Evolutionary conservation across 2,329 filamentous ascomycete genomes (phyloP).

Genomic region (Scytalidium sp.): DNA sequence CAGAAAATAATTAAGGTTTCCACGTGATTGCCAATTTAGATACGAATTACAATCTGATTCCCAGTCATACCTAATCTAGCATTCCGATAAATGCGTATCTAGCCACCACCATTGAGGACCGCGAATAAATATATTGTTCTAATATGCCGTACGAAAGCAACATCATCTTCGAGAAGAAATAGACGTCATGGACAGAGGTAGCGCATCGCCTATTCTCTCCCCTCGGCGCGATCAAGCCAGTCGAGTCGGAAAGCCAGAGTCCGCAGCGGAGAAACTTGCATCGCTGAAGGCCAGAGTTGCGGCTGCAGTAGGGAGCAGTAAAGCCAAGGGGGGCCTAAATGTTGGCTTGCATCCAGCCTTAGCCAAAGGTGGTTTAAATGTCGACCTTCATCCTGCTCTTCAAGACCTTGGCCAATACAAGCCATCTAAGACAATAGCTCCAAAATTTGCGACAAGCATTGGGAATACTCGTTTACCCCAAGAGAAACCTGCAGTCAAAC

Average conservation of each 20-base stretch:
- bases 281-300: conserved; percentile 78
- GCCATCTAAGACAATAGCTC: conserved; percentile 32
- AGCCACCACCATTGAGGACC: not conserved
- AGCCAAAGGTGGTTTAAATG: conserved; percentile 39
- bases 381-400: conserved; percentile 61
- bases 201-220: conserved; percentile 48
- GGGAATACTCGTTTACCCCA: conserved; percentile 34
- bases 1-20: conserved; percentile 2
- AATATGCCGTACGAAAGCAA: not conserved
- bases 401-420: conserved; percentile 51
- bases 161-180: not conserved
- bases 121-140: not conserved
- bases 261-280: conserved; percentile 65
- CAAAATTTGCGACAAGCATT: conserved; percentile 36
- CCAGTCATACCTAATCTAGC: not conserved
- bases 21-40: not conserved
- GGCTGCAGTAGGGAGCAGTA: conserved; percentile 60
- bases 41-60: not conserved
- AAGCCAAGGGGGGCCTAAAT: conserved; percentile 41
- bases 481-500: conserved; percentile 37
- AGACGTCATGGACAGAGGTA: conserved; percentile 47
- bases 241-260: conserved; percentile 53
- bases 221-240: conserved; percentile 53
- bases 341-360: conserved; percentile 32
- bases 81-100: not conserved